Evolutionary conservation across 1,284 basidiomycete species (phyloP), one percentile per base, ranked within the genome.

Genomic region (Heterobasidion parviporum): DNA sequence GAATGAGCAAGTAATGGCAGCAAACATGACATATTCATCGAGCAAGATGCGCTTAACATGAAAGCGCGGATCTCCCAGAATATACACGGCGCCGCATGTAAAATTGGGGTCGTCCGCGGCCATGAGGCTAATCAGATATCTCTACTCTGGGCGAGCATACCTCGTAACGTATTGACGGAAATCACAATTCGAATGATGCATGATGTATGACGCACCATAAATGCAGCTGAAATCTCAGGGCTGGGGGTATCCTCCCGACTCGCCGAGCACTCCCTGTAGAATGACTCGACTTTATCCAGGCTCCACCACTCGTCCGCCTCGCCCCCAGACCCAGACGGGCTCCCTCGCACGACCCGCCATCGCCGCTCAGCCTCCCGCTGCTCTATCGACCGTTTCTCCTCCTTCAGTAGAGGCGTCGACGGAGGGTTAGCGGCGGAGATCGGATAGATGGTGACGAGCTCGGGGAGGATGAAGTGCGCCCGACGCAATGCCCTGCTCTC

Each of bases 401-500:
- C 83, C 70, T 87, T 83, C 54, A 92, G 75, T 6, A 78, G 79
- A 0, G 85, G 82, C 6, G 81, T 89, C 52, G 82, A 89, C 2
- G 92, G 92, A 16, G 92, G 90, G 54, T 87, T 88, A 15, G 82
- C 64, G 2, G 87, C 82, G 41, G 86, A 88, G 66, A 95, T 94
- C 0, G 90, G 91, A 67, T 94, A 96, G 32, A 92, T 83, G 26
- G 86, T 91, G 36, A 82, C 83, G 64, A 94, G 81, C 63, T 87
- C 81, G 0, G 89, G 90, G 2, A 94, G 74, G 60, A 92, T 88
- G 66, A 93, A 94, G 62, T 94, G 89, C 0, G 90, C 91, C 54
- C 89, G 75, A 67, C 89, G 93, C 58, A 94, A 77, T 6, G 89
- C 81, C 62, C 74, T 78, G 35, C 57, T 57, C 53, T 72, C 63